phyloP scores from a whole-genome alignment of 2,329 filamentous ascomycete genomes.

The Trichoderma hamatum region DNA sequence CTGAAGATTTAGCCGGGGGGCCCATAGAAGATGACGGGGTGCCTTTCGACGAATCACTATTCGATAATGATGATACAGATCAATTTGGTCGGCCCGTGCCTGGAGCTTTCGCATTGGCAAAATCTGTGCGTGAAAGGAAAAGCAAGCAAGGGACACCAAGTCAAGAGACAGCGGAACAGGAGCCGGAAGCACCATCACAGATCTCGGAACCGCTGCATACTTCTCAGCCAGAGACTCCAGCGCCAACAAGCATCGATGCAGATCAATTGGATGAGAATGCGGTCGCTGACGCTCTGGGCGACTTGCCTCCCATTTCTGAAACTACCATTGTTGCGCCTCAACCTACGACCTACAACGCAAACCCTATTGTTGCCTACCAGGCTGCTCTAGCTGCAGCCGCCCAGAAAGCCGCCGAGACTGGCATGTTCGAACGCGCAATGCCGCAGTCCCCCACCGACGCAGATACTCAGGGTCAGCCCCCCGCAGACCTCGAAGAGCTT shows the following conservation, averaged over 20 bases:
- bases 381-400: conserved; percentile 82
- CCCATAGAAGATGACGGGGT: conserved; percentile 56
- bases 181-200: conserved; percentile 52
- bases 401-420: conserved; percentile 72
- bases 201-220: conserved; percentile 49
- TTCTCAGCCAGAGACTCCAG: conserved; percentile 56
- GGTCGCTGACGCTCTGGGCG: neutral
- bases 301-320: neutral
- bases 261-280: conserved; percentile 28
- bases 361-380: conserved; percentile 68
- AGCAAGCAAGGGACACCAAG: conserved; percentile 24
- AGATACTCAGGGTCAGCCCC: conserved; percentile 18
- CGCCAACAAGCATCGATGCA: conserved; percentile 48
- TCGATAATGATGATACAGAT: conserved; percentile 69
- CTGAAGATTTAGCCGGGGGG: conserved; percentile 47
- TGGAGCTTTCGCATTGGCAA: conserved; percentile 58
- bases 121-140: conserved; percentile 48
- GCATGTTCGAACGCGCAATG: conserved; percentile 69
- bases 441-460: conserved; percentile 44
- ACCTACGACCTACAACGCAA: conserved; percentile 25
- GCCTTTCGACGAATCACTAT: conserved; percentile 72
- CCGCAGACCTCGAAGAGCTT: neutral
- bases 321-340: conserved; percentile 27
- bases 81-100: conserved; percentile 63
- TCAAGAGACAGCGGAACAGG: conserved; percentile 46